These are phyloP conservation scores for Torulaspora delbrueckii DNA, from an alignment of 805 yeast species.

Conservation along the genomic window DNA sequence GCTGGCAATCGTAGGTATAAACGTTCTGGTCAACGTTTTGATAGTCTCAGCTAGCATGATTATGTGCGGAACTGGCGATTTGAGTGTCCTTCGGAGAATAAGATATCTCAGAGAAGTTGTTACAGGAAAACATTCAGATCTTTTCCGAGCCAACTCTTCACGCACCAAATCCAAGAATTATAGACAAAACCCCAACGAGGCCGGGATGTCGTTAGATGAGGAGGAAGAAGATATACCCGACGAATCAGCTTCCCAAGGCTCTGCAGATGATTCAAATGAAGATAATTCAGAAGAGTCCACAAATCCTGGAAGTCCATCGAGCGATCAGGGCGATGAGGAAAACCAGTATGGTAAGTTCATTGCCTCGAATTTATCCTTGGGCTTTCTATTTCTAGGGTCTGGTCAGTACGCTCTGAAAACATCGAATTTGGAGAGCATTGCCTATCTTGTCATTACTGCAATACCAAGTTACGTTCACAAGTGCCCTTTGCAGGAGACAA, in stretches of 20 bases:
- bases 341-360: conserved; percentile 63
- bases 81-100: conserved; percentile 67
- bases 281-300: neutral
- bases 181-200: neutral
- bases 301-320: conserved; percentile 8
- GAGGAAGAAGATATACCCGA: conserved; percentile 4
- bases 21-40: conserved; percentile 52
- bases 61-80: conserved; percentile 90
- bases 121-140: conserved; percentile 36
- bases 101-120: conserved; percentile 60
- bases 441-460: conserved; percentile 58
- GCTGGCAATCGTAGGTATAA: conserved; percentile 48
- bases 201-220: conserved; percentile 2
- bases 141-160: conserved; percentile 12
- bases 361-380: conserved; percentile 77
- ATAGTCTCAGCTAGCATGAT: conserved; percentile 63
- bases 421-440: conserved; percentile 42
- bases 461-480: conserved; percentile 48
- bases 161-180: neutral
- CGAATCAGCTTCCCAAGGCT: neutral
- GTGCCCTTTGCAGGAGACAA: conserved; percentile 71
- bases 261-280: conserved; percentile 5
- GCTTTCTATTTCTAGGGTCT: conserved; percentile 84
- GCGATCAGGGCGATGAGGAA: conserved; percentile 28
- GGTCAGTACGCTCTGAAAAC: conserved; percentile 80